Conservation (phyloP, 345 rosid species). For the Acer campestre region DNA sequence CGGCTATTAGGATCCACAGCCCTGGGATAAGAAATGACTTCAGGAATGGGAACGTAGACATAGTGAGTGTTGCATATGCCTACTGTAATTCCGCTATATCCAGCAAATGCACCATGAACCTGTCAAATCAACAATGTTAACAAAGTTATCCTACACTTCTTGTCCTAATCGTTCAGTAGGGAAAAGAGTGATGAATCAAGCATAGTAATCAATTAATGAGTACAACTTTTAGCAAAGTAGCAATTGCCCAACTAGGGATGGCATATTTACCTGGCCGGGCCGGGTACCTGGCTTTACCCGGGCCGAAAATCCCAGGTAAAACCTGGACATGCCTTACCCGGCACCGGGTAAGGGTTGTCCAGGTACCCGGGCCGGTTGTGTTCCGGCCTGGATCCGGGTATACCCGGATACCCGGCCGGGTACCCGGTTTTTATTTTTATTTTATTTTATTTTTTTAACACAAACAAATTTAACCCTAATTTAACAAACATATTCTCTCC, state of each 20-base stretch:
- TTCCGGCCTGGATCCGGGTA: too few relatives aligned
- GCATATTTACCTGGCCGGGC: too few relatives aligned
- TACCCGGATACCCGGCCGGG: too few relatives aligned
- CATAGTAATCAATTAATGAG: not conserved
- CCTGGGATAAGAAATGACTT: constrained; percentile 85
- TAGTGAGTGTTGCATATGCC: constrained; percentile 98
- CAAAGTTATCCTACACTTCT: not conserved
- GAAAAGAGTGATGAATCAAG: not conserved
- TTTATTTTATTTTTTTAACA: too few relatives aligned
- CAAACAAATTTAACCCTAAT: too few relatives aligned
- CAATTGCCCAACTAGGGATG: not conserved
- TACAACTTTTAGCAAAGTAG: not conserved
- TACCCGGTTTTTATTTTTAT: too few relatives aligned
- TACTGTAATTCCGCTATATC: constrained; percentile 91
- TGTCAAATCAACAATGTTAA: constrained; percentile 32
- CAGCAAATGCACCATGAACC: constrained; percentile 99
- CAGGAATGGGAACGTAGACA: constrained; percentile 90
- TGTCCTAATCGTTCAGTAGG: not conserved
- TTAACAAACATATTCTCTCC: too few relatives aligned
- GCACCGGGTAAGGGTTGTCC: too few relatives aligned
- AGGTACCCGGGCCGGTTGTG: too few relatives aligned
- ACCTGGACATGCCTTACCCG: too few relatives aligned
- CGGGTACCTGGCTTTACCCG: too few relatives aligned
- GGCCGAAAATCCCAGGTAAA: too few relatives aligned
- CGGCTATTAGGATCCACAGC: constrained; percentile 93